Percentiles rank a stretch among this genome's conserved stretches.
Conservation (phyloP, 768 basidiomycete species). For the Mycena indigotica region DNA sequence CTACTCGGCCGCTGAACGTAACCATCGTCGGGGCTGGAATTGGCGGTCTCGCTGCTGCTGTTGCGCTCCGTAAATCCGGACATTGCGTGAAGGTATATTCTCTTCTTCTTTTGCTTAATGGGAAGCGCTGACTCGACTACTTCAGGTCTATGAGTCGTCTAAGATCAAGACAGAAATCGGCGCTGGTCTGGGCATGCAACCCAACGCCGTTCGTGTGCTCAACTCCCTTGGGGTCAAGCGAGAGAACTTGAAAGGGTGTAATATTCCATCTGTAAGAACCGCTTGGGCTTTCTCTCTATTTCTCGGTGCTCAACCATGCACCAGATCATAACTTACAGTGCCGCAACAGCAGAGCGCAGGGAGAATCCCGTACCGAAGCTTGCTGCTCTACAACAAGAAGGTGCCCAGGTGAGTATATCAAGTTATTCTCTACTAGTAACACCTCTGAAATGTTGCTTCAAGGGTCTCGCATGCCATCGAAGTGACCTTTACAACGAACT, state of each 20-base stretch:
- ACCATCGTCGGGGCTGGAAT: slow-evolving; percentile 14
- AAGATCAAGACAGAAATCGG: slow-evolving; percentile 13
- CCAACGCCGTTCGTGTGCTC: slow-evolving; percentile 7
- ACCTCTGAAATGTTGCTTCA: neutral
- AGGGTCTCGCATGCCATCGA: slow-evolving; percentile 6
- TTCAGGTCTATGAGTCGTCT: slow-evolving; percentile 12
- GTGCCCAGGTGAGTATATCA: neutral
- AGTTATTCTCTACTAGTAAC: neutral
- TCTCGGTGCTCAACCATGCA: too few relatives aligned
- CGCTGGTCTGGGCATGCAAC: slow-evolving; percentile 7
- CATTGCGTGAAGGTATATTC: slow-evolving; percentile 8
- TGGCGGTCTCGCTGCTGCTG: slow-evolving; percentile 8
- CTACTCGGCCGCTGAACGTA: slow-evolving; percentile 1
- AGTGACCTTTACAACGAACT: slow-evolving; percentile 14
- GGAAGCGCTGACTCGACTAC: too few relatives aligned
- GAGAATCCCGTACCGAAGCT: neutral
- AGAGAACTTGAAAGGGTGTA: slow-evolving; percentile 12
- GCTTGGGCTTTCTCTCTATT: too few relatives aligned
- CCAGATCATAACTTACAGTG: neutral
- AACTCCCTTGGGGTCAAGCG: slow-evolving; percentile 1
- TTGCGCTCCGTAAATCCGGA: slow-evolving; percentile 5
- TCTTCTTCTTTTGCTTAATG: neutral
- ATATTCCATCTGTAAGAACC: neutral
- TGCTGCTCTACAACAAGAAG: neutral
- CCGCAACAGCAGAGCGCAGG: neutral